A percentile compares a stretch with the other conserved stretches of the same genome.
These are phyloP conservation scores for Epichloe amarillans DNA, from an alignment of 2,329 filamentous ascomycete genomes.

Conservation along the genomic window DNA sequence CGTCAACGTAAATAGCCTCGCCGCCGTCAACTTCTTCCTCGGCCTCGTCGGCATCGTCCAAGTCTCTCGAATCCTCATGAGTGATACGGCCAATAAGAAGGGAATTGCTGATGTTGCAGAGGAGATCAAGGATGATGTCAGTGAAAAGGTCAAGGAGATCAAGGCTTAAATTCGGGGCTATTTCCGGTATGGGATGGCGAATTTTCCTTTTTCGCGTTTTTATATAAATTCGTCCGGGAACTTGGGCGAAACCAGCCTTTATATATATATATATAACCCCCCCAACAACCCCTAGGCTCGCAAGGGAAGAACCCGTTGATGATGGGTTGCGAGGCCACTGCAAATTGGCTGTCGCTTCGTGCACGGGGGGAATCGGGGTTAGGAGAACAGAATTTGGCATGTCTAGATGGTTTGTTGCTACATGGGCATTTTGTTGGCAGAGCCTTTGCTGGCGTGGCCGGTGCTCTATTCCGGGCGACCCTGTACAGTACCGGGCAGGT, in stretches of 20 bases:
- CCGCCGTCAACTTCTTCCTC: slow-evolving; percentile 96
- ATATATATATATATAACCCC: too few relatives aligned
- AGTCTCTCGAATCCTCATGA: slow-evolving; percentile 59
- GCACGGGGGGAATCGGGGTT: not conserved
- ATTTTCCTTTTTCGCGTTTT: not conserved
- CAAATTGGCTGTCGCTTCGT: not conserved
- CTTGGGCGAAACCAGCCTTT: too few relatives aligned
- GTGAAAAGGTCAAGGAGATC: slow-evolving; percentile 17
- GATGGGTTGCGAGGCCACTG: too few relatives aligned
- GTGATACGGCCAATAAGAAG: slow-evolving; percentile 48
- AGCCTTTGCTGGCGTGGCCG: not conserved
- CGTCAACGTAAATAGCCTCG: slow-evolving; percentile 45
- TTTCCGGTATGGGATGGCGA: not conserved
- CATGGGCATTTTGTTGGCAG: not conserved
- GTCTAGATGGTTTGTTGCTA: not conserved
- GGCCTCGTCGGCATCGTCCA: slow-evolving; percentile 77
- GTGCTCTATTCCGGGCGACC: not conserved
- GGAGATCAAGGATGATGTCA: slow-evolving; percentile 28
- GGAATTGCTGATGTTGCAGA: slow-evolving; percentile 20
- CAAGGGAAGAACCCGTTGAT: too few relatives aligned
- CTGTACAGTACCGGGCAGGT: not conserved
- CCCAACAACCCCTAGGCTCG: too few relatives aligned
- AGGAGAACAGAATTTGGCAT: not conserved
- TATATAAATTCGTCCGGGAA: too few relatives aligned
- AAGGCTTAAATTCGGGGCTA: not conserved